Percentiles rank a stretch among this genome's conserved stretches.
Conservation (phyloP, 495 filamentous ascomycete genomes). For the Xylaria bambusicola region DNA sequence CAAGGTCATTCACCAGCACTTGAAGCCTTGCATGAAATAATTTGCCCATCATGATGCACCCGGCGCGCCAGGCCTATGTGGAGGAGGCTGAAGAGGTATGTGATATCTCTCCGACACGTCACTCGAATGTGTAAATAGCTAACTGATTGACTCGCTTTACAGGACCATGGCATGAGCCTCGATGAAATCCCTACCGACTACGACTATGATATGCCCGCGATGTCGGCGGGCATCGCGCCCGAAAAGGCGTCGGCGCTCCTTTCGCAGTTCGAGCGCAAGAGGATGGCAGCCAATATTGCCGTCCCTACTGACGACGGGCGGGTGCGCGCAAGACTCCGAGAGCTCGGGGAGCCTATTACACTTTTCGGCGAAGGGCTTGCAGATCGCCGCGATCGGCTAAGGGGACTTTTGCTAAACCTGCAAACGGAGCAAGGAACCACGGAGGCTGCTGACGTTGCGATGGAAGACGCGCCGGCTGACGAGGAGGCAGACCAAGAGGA, state of each 20-base stretch:
- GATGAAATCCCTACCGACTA: slow-evolving; percentile 82
- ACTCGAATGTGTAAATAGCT: slow-evolving; percentile 28
- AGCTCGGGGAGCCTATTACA: slow-evolving; percentile 88
- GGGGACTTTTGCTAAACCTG: slow-evolving; percentile 64
- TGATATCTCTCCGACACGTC: slow-evolving; percentile 19
- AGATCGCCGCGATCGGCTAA: slow-evolving; percentile 83
- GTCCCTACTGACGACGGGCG: slow-evolving; percentile 93
- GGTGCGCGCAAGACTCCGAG: slow-evolving; percentile 77
- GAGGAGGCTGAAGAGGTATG: slow-evolving; percentile 82
- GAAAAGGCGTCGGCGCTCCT: slow-evolving; percentile 88
- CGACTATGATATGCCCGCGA: slow-evolving; percentile 78
- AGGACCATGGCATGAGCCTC: slow-evolving; percentile 71
- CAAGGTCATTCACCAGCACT: background rate
- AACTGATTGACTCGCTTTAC: slow-evolving; percentile 34
- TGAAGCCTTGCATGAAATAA: background rate
- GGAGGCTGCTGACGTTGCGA: slow-evolving; percentile 63
- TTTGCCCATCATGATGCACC: slow-evolving; percentile 71
- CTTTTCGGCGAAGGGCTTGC: slow-evolving; percentile 89
- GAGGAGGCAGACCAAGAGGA: slow-evolving; percentile 77
- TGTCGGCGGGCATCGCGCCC: slow-evolving; percentile 72
- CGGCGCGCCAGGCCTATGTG: slow-evolving; percentile 91
- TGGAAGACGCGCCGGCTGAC: slow-evolving; percentile 64
- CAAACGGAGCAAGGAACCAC: slow-evolving; percentile 58
- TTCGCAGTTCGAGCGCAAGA: slow-evolving; percentile 86
- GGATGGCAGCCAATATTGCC: slow-evolving; percentile 83